These are phyloP conservation scores for Fusarium goolgardi DNA, from an alignment of 2,329 filamentous ascomycete genomes.

Conservation along the genomic window DNA sequence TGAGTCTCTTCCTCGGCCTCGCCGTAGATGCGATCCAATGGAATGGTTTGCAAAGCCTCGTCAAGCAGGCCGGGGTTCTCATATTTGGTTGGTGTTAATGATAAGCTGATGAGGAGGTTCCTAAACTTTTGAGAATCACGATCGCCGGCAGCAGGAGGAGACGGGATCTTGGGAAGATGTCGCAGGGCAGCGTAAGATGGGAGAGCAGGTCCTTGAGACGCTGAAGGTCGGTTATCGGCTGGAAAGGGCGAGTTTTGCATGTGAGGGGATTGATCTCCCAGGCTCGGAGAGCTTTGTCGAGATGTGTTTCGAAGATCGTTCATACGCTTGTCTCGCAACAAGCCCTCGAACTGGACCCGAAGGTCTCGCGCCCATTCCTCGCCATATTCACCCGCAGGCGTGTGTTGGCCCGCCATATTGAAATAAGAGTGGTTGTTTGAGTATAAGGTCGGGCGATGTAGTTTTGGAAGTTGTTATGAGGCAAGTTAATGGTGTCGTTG, in stretches of 20 bases:
- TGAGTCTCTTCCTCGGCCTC: constrained; percentile 95
- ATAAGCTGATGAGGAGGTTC: constrained; percentile 85
- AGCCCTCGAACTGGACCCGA: constrained; percentile 84
- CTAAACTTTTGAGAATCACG: constrained; percentile 78
- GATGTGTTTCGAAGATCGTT: constrained; percentile 72
- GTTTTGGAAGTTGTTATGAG: constrained; percentile 7
- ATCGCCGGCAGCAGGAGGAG: constrained; percentile 75
- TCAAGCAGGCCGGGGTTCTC: constrained; percentile 96
- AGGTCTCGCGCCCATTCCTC: constrained; percentile 83
- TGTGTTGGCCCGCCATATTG: constrained; percentile 56
- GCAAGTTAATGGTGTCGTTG: constrained; percentile 25
- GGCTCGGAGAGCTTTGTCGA: constrained; percentile 70
- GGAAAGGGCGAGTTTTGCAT: constrained; percentile 56
- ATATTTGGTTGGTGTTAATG: constrained; percentile 90
- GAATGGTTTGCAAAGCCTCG: constrained; percentile 87
- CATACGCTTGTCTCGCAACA: constrained; percentile 87
- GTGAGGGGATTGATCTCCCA: constrained; percentile 62
- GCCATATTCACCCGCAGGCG: constrained; percentile 62
- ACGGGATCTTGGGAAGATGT: constrained; percentile 71
- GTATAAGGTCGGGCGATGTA: constrained; percentile 7
- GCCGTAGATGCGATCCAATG: constrained; percentile 89
- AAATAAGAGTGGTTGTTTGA: constrained; percentile 5
- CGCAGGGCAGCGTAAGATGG: constrained; percentile 62
- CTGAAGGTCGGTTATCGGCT: constrained; percentile 59
- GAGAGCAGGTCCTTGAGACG: constrained; percentile 58